Evolutionary conservation across 2,329 filamentous ascomycete species (phyloP), one percentile per base, ranked within the genome.

Genomic region (Stenocarpella maydis): DNA sequence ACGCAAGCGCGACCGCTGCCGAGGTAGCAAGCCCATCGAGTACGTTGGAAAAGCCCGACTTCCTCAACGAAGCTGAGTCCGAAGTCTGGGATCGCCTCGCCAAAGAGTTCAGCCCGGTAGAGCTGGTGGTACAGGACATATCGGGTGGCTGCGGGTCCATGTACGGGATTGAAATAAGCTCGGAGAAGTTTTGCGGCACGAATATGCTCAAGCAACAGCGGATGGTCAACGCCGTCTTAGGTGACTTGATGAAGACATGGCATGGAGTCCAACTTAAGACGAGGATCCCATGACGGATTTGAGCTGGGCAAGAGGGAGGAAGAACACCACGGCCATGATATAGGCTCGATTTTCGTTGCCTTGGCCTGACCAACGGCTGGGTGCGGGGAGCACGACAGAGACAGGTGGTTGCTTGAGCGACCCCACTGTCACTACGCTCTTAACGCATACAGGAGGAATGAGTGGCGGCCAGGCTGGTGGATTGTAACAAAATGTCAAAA

Each of bases 111-210:
- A 72, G 78, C 1, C 86, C 87, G 0, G 83, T 83, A 0, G 79
- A 85, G 69, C 79, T 90, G 31, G 79, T 89, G 79, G 92, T 96
- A 12, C 90, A 91, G 78, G 93, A 97, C 80, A 88, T 96, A 64
- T 93, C 91, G 28, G 93, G 93, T 69, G 93, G 93, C 37, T 97
- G 93, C 81, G 93, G 93, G 12, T 92, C 90, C 76, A 96, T 96
- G 93, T 96, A 96, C 81, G 91, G 90, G 68, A 91, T 97, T 73
- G 91, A 95, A 75, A 90, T 96, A 73, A 86, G 89, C 58, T 92
- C 91, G 9, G 85, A 89, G 55, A 86, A 84, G 75, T 97, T 97
- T 80, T 85, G 85, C 66, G 93, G 92, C 55, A 79, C 89, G 74
- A 86, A 84, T 61, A 89, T 95, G 78, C 87, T 97, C 71, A 93